phyloP scores from a whole-genome alignment of 495 filamentous ascomycete genomes.

The Aspergillus indologenus region DNA sequence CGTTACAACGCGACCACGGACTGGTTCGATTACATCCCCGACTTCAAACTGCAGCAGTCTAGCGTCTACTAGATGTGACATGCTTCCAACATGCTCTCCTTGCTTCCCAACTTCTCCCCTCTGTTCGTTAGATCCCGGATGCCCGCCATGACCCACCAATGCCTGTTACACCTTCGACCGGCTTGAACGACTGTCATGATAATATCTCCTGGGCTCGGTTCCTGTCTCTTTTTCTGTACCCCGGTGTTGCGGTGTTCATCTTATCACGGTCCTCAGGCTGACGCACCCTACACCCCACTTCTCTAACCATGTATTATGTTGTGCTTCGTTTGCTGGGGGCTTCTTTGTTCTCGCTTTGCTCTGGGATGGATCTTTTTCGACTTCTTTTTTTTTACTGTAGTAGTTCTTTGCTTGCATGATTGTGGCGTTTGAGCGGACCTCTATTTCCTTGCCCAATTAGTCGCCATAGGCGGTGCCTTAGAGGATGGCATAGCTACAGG shows the following conservation, averaged over 20 bases:
- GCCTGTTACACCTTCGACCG: background rate
- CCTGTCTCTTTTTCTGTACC: conserved; percentile 1
- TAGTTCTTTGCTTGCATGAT: background rate
- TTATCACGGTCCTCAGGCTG: background rate
- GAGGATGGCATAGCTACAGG: background rate
- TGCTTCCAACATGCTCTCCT: background rate
- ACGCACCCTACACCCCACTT: background rate
- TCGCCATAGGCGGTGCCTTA: background rate
- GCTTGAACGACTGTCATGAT: background rate
- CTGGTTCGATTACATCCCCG: conserved; percentile 78
- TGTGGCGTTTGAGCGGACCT: background rate
- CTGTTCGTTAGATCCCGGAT: background rate
- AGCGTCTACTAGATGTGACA: conserved; percentile 13
- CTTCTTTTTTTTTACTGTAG: background rate
- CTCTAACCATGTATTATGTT: background rate
- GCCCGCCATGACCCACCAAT: background rate
- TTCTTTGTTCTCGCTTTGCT: background rate
- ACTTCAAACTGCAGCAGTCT: conserved; percentile 67
- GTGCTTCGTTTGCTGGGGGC: background rate
- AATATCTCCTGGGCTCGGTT: background rate
- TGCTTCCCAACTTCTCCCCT: background rate
- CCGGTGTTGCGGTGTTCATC: conserved; percentile 2
- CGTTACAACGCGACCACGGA: conserved; percentile 71
- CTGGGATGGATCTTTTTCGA: background rate
- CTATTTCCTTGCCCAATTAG: background rate